These are phyloP conservation scores for Mycena capillaripes DNA, from an alignment of 768 basidiomycete species.

Conservation along the genomic window DNA sequence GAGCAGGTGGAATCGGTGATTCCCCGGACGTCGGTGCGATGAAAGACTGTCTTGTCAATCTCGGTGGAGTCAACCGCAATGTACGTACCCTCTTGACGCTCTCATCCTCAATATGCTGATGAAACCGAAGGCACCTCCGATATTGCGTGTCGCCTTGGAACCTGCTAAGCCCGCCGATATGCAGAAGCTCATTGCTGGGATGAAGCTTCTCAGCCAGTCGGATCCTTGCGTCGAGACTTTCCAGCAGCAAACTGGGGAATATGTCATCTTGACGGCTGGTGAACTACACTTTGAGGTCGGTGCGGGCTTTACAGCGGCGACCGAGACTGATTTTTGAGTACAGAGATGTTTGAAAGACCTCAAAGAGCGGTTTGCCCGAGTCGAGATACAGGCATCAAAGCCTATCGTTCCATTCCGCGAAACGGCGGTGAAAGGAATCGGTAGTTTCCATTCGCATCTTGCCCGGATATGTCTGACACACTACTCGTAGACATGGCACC, in stretches of 20 bases:
- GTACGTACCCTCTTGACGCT: constrained; percentile 57
- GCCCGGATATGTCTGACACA: not conserved
- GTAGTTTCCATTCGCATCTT: constrained; percentile 52
- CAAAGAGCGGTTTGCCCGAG: constrained; percentile 93
- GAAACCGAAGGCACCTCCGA: constrained; percentile 77
- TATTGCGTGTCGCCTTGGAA: constrained; percentile 95
- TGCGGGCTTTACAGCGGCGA: not conserved
- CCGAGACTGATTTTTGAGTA: not conserved
- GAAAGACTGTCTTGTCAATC: constrained; percentile 78
- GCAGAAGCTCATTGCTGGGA: constrained; percentile 87
- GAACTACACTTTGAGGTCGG: constrained; percentile 94
- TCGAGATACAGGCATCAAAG: constrained; percentile 93
- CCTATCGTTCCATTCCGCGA: constrained; percentile 99
- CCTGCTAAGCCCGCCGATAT: constrained; percentile 87
- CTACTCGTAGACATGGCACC: constrained; percentile 83
- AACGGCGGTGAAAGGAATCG: constrained; percentile 86
- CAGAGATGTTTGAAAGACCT: constrained; percentile 97
- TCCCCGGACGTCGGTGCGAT: constrained; percentile 48
- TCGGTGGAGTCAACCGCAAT: constrained; percentile 77
- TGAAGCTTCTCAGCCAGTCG: constrained; percentile 91
- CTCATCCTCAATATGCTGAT: not conserved
- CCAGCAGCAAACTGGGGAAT: constrained; percentile 97
- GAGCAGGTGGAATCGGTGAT: constrained; percentile 56
- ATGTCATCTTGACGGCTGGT: constrained; percentile 96
- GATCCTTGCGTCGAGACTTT: constrained; percentile 98